Base-by-base conservation (phyloP, 768 basidiomycete genomes). In the Auriscalpium vulgare region DNA sequence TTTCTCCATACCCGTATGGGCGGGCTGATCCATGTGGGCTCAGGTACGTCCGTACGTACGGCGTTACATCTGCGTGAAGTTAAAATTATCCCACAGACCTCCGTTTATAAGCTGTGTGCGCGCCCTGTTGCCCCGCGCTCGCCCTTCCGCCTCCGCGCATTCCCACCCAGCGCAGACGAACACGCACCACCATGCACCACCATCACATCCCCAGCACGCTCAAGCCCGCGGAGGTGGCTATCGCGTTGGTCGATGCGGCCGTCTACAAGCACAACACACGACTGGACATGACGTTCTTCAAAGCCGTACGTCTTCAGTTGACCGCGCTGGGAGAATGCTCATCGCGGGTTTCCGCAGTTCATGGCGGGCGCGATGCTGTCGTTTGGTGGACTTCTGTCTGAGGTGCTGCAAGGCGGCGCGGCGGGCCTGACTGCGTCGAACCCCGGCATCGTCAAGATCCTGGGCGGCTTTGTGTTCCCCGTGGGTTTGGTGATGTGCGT, bases 401-500 rank as follows among this genome's bases (percentile, higher is more conserved):
- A 85, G 59, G 73, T 88, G 55, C 64, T 87, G 14, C 70, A 75
- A 47, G 87, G 83, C 37, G 87, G 87, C 7, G 77, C 86, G 0
- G 65, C 71, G 0, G 76, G 72, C 1, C 63, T 88, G 34, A 77
- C 68, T 19, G 50, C 68, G 37, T 71, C 69, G 55, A 84, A 87
- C 57, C 87, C 86, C 1, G 87, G 87, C 17, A 69, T 88, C 10
- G 81, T 85, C 47, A 87, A 84, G 64, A 59, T 86, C 35, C 67
- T 88, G 3, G 77, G 77, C 16, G 86, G 83, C 14, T 79, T 87
- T 48, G 82, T 88, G 23, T 88, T 88, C 67, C 87, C 87, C 9
- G 83, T 85, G 2, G 87, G 87, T 64, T 79, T 88, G 72, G 82
- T 85, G 54, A 88, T 88, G 87, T 88, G 62, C 57, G 75, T 11